These are phyloP conservation scores for Penicillium verhagenii DNA, from an alignment of 495 filamentous ascomycete species.

Conservation along the genomic window DNA sequence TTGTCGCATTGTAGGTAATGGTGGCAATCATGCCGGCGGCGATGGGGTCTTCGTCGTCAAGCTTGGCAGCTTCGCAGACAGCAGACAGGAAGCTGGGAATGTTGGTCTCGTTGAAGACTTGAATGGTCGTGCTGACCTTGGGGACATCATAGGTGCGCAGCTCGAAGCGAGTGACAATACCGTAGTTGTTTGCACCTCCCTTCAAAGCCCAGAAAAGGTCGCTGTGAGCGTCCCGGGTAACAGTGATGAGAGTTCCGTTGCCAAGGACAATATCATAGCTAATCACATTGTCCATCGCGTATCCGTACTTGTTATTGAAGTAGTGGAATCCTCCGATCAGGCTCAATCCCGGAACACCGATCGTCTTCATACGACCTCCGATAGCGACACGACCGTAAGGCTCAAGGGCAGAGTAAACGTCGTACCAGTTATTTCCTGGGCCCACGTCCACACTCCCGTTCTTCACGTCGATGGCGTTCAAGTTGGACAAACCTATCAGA, in stretches of 20 bases:
- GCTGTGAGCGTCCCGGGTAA: slow-evolving; percentile 15
- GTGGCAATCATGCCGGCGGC: slow-evolving; percentile 25
- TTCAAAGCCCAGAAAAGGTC: slow-evolving; percentile 43
- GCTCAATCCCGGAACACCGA: slow-evolving; percentile 40
- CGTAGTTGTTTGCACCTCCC: slow-evolving; percentile 44
- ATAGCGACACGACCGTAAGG: slow-evolving; percentile 30
- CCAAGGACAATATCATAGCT: slow-evolving; percentile 31
- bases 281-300: slow-evolving; percentile 41
- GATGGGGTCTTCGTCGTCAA: slow-evolving; percentile 18
- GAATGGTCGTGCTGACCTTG: slow-evolving; percentile 33
- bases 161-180: slow-evolving; percentile 45
- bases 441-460: slow-evolving; percentile 28
- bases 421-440: slow-evolving; percentile 39
- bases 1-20: slow-evolving; percentile 25
- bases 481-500: slow-evolving; percentile 17
- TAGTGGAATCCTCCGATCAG: slow-evolving; percentile 39
- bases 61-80: slow-evolving; percentile 13
- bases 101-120: slow-evolving; percentile 31
- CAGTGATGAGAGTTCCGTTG: slow-evolving; percentile 28
- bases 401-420: slow-evolving; percentile 40
- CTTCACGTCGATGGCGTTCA: slow-evolving; percentile 18
- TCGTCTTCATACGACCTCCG: slow-evolving; percentile 37
- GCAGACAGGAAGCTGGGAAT: slow-evolving; percentile 22
- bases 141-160: slow-evolving; percentile 44
- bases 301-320: slow-evolving; percentile 41